Evolutionary conservation across 164 flowering plant species (phyloP).

Genomic region (Sextonia rubra): DNA sequence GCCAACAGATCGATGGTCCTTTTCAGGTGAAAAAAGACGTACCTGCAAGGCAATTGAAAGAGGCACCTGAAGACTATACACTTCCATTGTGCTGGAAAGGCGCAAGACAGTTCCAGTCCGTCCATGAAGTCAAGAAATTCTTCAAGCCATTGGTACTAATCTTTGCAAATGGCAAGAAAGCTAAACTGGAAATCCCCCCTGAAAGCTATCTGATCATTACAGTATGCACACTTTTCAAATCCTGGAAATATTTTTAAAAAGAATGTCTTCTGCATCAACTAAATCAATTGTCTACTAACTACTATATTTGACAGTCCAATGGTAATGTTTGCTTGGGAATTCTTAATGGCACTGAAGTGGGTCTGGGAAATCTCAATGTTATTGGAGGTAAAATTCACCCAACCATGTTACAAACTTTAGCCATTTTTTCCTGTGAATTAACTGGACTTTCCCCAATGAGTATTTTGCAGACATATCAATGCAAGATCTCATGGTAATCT

Average conservation of each 20-base stretch:
- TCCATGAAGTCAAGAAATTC: constrained; percentile 47
- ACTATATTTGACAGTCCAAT: constrained; percentile 31
- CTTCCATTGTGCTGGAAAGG: constrained; percentile 95
- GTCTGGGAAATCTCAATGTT: constrained; percentile 42
- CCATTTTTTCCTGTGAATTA: neutral
- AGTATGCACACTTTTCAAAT: constrained; percentile 35
- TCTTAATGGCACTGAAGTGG: constrained; percentile 63
- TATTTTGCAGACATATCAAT: constrained; percentile 51
- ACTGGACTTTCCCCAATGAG: neutral
- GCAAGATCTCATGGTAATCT: constrained; percentile 68
- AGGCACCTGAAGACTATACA: constrained; percentile 40
- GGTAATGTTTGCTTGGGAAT: constrained; percentile 94
- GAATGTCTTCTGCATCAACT: neutral
- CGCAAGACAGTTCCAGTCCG: constrained; percentile 45
- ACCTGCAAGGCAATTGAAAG: constrained; percentile 46
- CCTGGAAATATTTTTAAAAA: neutral
- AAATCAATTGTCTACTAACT: constrained; percentile 3
- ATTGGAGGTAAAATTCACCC: constrained; percentile 67
- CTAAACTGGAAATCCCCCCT: constrained; percentile 56
- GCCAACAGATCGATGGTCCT: neutral
- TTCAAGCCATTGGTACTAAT: constrained; percentile 55
- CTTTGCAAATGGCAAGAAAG: constrained; percentile 46
- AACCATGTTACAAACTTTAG: neutral
- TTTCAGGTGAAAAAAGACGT: constrained; percentile 54
- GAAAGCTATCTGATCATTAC: constrained; percentile 72